phyloP scores from a whole-genome alignment of 805 yeast species.

The Metschnikowia sp. region DNA sequence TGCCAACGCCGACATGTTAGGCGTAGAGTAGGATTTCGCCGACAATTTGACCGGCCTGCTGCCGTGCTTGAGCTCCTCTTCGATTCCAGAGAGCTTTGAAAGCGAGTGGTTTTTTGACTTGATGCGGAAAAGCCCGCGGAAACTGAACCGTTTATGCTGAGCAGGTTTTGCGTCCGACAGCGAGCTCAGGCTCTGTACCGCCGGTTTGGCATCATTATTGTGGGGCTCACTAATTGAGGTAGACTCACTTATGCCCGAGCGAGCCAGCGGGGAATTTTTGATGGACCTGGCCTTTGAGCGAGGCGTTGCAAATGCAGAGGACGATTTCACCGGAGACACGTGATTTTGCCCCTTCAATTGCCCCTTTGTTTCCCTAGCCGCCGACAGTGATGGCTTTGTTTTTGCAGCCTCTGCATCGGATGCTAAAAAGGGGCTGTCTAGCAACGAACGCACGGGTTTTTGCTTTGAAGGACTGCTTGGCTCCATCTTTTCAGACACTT shows the following conservation, averaged over 20 bases:
- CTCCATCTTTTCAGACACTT: neutral
- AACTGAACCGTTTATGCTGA: constrained; percentile 33
- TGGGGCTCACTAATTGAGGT: too few species aligned
- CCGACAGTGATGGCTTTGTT: neutral
- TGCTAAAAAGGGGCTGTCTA: constrained; percentile 8
- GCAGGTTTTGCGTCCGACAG: constrained; percentile 3
- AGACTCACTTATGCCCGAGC: too few species aligned
- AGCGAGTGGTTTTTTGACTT: constrained; percentile 31
- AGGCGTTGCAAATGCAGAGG: constrained; percentile 11
- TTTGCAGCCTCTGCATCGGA: neutral
- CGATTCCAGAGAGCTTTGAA: constrained; percentile 8
- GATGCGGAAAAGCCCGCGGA: constrained; percentile 36
- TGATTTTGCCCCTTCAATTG: neutral
- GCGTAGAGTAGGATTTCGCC: constrained; percentile 29
- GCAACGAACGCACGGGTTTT: constrained; percentile 11
- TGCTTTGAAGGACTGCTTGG: neutral
- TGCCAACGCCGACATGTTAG: constrained; percentile 22
- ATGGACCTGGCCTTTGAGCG: constrained; percentile 1
- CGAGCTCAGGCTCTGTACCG: neutral
- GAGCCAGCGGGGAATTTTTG: neutral
- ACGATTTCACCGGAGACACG: constrained; percentile 2
- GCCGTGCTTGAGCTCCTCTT: constrained; percentile 11
- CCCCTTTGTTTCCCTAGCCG: neutral
- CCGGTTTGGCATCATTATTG: neutral
- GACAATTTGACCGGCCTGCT: constrained; percentile 17